Evolutionary conservation across 2,329 filamentous ascomycete genomes (phyloP).

Genomic region (Thyridium curvatum): DNA sequence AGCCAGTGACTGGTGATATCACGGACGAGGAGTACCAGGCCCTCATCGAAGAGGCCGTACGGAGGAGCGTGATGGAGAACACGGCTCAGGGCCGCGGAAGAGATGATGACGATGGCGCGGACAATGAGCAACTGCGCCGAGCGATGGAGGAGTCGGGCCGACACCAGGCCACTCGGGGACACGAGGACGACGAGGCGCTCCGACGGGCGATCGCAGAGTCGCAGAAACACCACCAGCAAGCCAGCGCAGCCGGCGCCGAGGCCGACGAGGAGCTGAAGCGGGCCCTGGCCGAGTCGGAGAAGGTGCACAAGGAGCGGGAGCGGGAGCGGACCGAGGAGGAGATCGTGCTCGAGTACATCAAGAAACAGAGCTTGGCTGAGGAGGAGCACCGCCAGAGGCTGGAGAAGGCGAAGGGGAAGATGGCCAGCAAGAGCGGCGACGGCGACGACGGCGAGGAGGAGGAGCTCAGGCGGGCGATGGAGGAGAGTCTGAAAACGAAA

Average conservation of each 20-base stretch:
- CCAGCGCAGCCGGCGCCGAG: slow-evolving; percentile 9
- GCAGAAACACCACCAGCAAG: not conserved
- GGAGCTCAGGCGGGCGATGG: slow-evolving; percentile 48
- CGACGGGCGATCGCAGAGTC: slow-evolving; percentile 2
- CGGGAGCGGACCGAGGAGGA: slow-evolving; percentile 57
- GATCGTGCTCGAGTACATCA: slow-evolving; percentile 69
- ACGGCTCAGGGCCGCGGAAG: slow-evolving; percentile 10
- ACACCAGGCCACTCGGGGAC: too few relatives aligned
- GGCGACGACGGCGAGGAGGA: slow-evolving; percentile 40
- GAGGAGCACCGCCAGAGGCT: slow-evolving; percentile 40
- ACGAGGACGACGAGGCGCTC: slow-evolving; percentile 12
- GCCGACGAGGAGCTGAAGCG: slow-evolving; percentile 39
- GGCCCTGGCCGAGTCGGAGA: slow-evolving; percentile 40
- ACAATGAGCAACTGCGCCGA: slow-evolving; percentile 30
- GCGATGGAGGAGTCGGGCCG: slow-evolving; percentile 25
- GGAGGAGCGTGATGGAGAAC: slow-evolving; percentile 37
- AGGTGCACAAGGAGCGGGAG: slow-evolving; percentile 35
- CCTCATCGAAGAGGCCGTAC: slow-evolving; percentile 49
- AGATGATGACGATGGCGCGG: slow-evolving; percentile 6
- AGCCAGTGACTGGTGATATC: slow-evolving; percentile 33
- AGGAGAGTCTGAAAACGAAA: slow-evolving; percentile 42
- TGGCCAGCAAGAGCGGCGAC: slow-evolving; percentile 14
- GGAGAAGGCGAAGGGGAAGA: slow-evolving; percentile 27
- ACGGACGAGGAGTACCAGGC: slow-evolving; percentile 53
- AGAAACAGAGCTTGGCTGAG: slow-evolving; percentile 69